Percentiles rank a stretch among this genome's conserved stretches.
Conservation (phyloP, 176 grass and related monocot species). For the Zea luxurians region DNA sequence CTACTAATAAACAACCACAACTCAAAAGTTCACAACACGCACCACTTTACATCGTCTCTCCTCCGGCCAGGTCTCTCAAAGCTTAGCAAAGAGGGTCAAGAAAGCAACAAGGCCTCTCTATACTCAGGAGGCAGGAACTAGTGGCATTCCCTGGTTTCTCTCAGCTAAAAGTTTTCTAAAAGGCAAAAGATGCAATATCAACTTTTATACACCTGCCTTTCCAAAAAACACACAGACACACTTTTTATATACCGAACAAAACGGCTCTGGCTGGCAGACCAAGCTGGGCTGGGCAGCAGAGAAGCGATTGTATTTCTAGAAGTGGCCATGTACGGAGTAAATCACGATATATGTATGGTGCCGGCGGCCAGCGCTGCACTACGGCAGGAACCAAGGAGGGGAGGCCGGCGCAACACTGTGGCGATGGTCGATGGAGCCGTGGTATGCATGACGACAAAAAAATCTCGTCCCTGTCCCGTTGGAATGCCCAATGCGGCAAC, state of each 20-base stretch:
- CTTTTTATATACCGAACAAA: not conserved
- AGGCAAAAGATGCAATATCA: not conserved
- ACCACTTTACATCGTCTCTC: not conserved
- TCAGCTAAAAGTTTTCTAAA: not conserved
- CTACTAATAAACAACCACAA: not conserved
- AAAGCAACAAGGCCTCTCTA: not conserved
- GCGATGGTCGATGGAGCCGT: too few species aligned
- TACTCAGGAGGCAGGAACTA: not conserved
- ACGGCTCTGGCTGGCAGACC: not conserved
- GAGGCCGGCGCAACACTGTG: too few species aligned
- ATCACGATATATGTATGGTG: slow-evolving; percentile 15
- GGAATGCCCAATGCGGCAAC: slow-evolving; percentile 31
- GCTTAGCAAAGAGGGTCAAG: not conserved
- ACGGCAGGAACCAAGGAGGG: too few species aligned
- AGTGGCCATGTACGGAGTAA: not conserved
- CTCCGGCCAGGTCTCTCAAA: not conserved
- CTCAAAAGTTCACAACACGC: not conserved
- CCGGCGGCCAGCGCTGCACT: too few species aligned
- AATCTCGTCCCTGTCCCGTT: slow-evolving; percentile 14
- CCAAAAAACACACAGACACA: not conserved
- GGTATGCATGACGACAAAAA: slow-evolving; percentile 15
- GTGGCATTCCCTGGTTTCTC: not conserved
- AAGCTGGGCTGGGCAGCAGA: not conserved
- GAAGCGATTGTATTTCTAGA: not conserved
- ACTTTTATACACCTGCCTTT: not conserved